A percentile compares a stretch with the other conserved stretches of the same genome.
Evolutionary conservation across 495 filamentous ascomycete species (phyloP).

Genomic region (Trichoderma erinaceum): DNA sequence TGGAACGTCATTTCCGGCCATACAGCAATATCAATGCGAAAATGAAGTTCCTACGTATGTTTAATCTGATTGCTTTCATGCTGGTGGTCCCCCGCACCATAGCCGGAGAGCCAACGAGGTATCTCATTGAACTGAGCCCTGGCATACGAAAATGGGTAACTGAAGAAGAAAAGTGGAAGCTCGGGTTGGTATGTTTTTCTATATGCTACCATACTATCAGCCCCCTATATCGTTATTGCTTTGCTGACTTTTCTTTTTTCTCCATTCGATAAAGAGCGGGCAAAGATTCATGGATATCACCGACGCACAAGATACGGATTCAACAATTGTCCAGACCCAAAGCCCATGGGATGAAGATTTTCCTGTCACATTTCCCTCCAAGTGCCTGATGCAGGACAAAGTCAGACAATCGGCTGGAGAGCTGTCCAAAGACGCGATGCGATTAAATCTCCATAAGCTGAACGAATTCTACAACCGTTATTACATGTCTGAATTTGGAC

Average conservation of each 20-base stretch:
- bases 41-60: slow-evolving; percentile 41
- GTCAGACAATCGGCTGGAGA: slow-evolving; percentile 62
- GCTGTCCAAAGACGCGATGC: slow-evolving; percentile 73
- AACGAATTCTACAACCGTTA: slow-evolving; percentile 83
- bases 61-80: slow-evolving; percentile 38
- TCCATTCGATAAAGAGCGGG: slow-evolving; percentile 52
- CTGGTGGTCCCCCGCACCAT: slow-evolving; percentile 38
- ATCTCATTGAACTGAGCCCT: slow-evolving; percentile 81
- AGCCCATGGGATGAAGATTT: slow-evolving; percentile 6
- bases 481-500: slow-evolving; percentile 79
- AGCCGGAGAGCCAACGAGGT: slow-evolving; percentile 48
- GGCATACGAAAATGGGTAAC: slow-evolving; percentile 79
- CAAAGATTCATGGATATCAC: slow-evolving; percentile 95
- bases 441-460: slow-evolving; percentile 67
- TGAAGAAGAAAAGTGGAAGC: slow-evolving; percentile 89
- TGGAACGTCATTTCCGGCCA: too few species aligned
- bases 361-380: slow-evolving; percentile 57
- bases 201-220: neutral
- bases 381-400: slow-evolving; percentile 59
- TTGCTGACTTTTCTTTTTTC: neutral
- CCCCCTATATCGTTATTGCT: neutral
- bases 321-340: slow-evolving; percentile 29
- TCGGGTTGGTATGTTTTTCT: slow-evolving; percentile 62
- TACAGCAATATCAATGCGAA: neutral
- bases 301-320: slow-evolving; percentile 54